phyloP scores from a whole-genome alignment of 768 basidiomycete species.

The Leccinum olivaceopallidum region DNA sequence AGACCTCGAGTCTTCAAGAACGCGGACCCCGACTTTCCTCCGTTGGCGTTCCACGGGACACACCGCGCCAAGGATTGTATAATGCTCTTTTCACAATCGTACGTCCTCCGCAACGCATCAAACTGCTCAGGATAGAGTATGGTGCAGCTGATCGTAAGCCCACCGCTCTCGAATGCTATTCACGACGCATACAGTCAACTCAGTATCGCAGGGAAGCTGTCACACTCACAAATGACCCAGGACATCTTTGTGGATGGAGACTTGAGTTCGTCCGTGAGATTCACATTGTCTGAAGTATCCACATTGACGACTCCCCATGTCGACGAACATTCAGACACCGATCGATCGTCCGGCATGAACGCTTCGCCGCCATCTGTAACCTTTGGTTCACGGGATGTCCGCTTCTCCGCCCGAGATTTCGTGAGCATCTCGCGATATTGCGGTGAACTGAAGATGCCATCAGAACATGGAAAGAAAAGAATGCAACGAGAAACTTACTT shows the following conservation, averaged over 20 bases:
- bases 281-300: constrained; percentile 60
- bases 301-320: constrained; percentile 94
- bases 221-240: constrained; percentile 73
- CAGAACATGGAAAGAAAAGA: constrained; percentile 4
- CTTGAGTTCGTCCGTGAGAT: constrained; percentile 76
- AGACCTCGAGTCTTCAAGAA: constrained; percentile 94
- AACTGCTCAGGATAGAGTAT: constrained; percentile 97
- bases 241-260: constrained; percentile 78
- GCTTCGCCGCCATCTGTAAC: constrained; percentile 70
- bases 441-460: constrained; percentile 54
- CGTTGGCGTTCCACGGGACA: constrained; percentile 93
- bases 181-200: constrained; percentile 8
- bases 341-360: constrained; percentile 92
- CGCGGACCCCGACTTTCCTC: constrained; percentile 95
- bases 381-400: constrained; percentile 56
- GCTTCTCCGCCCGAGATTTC: constrained; percentile 76
- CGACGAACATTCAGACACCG: constrained; percentile 78
- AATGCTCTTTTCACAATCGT: constrained; percentile 93
- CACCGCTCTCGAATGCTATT: constrained; percentile 86
- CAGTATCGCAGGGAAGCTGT: neutral
- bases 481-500: constrained; percentile 52
- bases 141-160: constrained; percentile 88
- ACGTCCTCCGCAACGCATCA: constrained; percentile 87
- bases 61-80: constrained; percentile 92
- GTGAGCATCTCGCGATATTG: constrained; percentile 80